phyloP scores from a whole-genome alignment of 2,329 filamentous ascomycete genomes.

The Pestalotiopsis sp. region DNA sequence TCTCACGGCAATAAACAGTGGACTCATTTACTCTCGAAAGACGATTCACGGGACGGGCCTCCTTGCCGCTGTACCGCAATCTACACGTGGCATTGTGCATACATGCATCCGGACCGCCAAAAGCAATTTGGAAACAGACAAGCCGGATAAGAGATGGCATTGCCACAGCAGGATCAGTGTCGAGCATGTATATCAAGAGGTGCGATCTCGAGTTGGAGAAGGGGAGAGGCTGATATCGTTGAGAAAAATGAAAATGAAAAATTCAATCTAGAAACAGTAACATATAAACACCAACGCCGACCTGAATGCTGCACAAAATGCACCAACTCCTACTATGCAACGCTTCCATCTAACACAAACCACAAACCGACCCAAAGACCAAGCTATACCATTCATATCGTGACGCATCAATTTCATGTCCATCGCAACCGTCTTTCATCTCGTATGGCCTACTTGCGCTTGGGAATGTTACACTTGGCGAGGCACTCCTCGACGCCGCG shows the following conservation, averaged over 20 bases:
- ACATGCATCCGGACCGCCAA: neutral
- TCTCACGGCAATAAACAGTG: neutral
- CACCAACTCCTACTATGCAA: neutral
- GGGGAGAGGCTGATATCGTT: too few relatives aligned
- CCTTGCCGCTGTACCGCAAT: neutral
- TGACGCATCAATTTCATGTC: neutral
- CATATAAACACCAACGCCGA: too few relatives aligned
- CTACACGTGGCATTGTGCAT: neutral
- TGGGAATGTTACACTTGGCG: constrained; percentile 42
- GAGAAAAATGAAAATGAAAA: too few relatives aligned
- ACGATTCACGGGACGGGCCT: neutral
- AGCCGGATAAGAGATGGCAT: neutral
- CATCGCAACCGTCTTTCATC: neutral
- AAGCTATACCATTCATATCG: neutral
- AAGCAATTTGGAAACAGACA: neutral
- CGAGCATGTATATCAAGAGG: too few relatives aligned
- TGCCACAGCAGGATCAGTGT: neutral
- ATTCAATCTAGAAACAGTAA: too few relatives aligned
- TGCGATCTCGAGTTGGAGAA: too few relatives aligned
- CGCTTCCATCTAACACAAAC: neutral
- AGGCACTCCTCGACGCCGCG: constrained; percentile 56
- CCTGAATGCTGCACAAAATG: neutral
- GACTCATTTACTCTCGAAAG: neutral
- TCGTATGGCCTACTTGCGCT: constrained; percentile 19
- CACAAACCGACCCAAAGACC: neutral